Evolutionary conservation across 176 grass and related monocot genomes (phyloP).

Genomic region (Oryza glumipatula): DNA sequence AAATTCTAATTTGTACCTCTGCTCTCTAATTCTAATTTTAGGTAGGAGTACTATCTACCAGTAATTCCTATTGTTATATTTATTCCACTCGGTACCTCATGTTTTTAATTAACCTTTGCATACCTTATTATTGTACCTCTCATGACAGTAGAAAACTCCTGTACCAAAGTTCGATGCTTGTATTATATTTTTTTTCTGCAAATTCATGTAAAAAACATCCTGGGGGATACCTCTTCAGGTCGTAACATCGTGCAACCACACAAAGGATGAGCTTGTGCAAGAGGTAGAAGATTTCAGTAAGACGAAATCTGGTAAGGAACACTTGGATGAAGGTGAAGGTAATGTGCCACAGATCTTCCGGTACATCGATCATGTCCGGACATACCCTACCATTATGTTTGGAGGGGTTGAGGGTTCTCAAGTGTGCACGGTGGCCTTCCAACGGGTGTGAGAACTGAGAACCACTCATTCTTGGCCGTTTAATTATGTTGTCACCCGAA

Average conservation of each 20-base stretch:
- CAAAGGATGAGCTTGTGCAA: slow-evolving; percentile 81
- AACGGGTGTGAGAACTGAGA: slow-evolving; percentile 39
- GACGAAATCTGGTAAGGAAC: slow-evolving; percentile 37
- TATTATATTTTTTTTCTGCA: too few relatives aligned
- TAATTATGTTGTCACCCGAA: neutral
- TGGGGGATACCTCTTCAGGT: slow-evolving; percentile 52
- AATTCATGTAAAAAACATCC: slow-evolving; percentile 12
- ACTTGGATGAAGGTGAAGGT: slow-evolving; percentile 37
- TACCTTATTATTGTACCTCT: neutral
- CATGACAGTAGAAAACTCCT: neutral
- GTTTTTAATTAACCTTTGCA: neutral
- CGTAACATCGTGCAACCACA: slow-evolving; percentile 89
- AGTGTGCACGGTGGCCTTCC: slow-evolving; percentile 88
- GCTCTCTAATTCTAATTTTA: neutral
- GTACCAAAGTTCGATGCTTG: too few relatives aligned
- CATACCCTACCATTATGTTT: slow-evolving; percentile 78
- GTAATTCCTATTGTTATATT: neutral
- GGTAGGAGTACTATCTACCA: neutral
- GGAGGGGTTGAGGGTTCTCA: slow-evolving; percentile 84
- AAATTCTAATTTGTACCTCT: neutral
- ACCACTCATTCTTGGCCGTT: neutral
- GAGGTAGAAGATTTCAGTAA: slow-evolving; percentile 77
- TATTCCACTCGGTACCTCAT: neutral
- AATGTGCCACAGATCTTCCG: slow-evolving; percentile 49
- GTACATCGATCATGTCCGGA: slow-evolving; percentile 86